A percentile compares a stretch with the other conserved stretches of the same genome.
phyloP scores from a whole-genome alignment of 1,139 yeast species.

The Yamadazyma taylorii region DNA sequence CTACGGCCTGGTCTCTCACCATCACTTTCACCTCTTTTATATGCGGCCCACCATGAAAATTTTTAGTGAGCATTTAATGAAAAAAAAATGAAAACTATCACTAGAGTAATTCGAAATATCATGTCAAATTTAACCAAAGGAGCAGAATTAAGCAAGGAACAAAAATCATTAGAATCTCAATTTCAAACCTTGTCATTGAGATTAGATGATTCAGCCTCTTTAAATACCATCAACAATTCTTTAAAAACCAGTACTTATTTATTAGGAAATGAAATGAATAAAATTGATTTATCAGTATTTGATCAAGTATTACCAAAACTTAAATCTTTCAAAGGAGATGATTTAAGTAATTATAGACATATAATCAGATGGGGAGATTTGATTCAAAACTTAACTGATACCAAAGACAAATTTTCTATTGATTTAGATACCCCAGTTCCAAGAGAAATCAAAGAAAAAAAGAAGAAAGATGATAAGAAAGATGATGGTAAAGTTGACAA shows the following conservation, averaged over 20 bases:
- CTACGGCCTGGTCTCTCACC: too few relatives aligned
- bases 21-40: too few relatives aligned
- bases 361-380: constrained; percentile 89
- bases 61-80: too few relatives aligned
- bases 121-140: constrained; percentile 26
- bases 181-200: constrained; percentile 71
- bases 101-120: constrained; percentile 4
- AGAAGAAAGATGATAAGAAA: constrained; percentile 32
- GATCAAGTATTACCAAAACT: constrained; percentile 63
- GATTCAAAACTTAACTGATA: constrained; percentile 67
- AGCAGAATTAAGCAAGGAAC: constrained; percentile 43
- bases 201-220: constrained; percentile 54
- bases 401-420: constrained; percentile 48
- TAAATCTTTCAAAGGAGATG: constrained; percentile 55
- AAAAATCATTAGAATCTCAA: constrained; percentile 76
- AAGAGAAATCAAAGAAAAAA: constrained; percentile 50
- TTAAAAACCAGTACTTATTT: constrained; percentile 72
- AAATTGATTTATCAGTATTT: constrained; percentile 68
- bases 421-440: constrained; percentile 66
- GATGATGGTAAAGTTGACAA: constrained; percentile 28
- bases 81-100: too few relatives aligned
- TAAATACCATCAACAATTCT: constrained; percentile 63
- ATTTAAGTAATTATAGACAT: constrained; percentile 66
- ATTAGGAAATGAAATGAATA: constrained; percentile 62
- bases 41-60: too few relatives aligned